Evolutionary conservation across 2,329 filamentous ascomycete species (phyloP).

Genomic region (Colletotrichum paranaense): DNA sequence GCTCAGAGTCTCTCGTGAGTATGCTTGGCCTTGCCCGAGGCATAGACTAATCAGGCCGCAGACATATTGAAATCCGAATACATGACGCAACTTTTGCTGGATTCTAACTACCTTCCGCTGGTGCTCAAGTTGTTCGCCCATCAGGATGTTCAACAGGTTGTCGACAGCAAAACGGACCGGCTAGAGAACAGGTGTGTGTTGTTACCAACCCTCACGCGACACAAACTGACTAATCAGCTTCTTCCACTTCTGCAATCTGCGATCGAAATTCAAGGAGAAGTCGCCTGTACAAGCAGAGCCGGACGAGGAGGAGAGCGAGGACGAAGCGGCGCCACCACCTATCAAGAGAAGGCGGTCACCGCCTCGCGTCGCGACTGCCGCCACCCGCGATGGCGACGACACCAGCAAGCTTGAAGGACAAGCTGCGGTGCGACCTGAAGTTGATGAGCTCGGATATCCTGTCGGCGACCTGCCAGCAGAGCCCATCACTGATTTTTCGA

Average conservation of each 20-base stretch:
- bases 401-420: slow-evolving; percentile 48
- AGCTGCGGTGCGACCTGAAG: slow-evolving; percentile 62
- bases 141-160: slow-evolving; percentile 90
- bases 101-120: slow-evolving; percentile 94
- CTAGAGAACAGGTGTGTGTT: slow-evolving; percentile 78
- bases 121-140: slow-evolving; percentile 94
- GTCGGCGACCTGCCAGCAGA: slow-evolving; percentile 75
- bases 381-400: slow-evolving; percentile 37
- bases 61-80: slow-evolving; percentile 97
- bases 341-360: slow-evolving; percentile 71
- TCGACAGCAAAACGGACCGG: slow-evolving; percentile 86
- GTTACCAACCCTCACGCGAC: slow-evolving; percentile 35
- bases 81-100: slow-evolving; percentile 89
- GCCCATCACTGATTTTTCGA: slow-evolving; percentile 90
- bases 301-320: slow-evolving; percentile 62
- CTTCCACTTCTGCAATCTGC: slow-evolving; percentile 87
- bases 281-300: slow-evolving; percentile 37
- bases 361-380: slow-evolving; percentile 47
- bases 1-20: slow-evolving; percentile 92
- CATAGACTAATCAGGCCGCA: slow-evolving; percentile 47
- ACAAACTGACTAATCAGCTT: slow-evolving; percentile 66
- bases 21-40: slow-evolving; percentile 34
- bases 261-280: slow-evolving; percentile 63
- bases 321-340: slow-evolving; percentile 86
- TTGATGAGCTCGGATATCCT: slow-evolving; percentile 90